Conservation (phyloP, 1,284 basidiomycete species). For the Rhodotorula sp. region DNA sequence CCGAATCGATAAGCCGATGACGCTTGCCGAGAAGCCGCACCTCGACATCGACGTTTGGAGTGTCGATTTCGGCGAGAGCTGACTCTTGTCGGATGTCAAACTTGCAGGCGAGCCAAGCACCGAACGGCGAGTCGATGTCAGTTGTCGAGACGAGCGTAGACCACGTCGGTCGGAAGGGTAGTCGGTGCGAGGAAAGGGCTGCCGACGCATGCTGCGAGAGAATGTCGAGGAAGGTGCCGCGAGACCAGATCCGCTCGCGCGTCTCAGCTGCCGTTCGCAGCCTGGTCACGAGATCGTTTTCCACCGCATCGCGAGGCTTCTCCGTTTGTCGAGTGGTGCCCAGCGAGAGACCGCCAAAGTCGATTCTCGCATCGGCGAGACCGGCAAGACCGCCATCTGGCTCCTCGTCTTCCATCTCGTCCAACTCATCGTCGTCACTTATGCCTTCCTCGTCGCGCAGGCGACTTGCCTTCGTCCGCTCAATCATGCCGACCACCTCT, state of each 20-base stretch:
- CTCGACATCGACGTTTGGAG: conserved; percentile 6
- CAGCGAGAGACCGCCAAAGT: conserved; percentile 9
- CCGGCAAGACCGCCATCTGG: conserved; percentile 8
- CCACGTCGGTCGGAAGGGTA: conserved; percentile 4
- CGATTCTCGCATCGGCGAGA: conserved; percentile 13
- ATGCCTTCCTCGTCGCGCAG: background rate
- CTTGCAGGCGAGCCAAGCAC: conserved; percentile 35
- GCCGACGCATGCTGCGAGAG: conserved; percentile 6
- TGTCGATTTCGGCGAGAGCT: background rate
- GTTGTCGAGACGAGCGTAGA: conserved; percentile 7
- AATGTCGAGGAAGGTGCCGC: conserved; percentile 22
- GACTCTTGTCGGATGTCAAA: conserved; percentile 17
- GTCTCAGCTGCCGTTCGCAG: conserved; percentile 11
- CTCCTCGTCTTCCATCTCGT: background rate
- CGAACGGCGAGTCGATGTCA: background rate
- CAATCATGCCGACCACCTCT: conserved; percentile 12
- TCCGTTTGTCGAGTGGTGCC: background rate
- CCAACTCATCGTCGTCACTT: background rate
- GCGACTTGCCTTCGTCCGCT: background rate
- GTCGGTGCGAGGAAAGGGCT: background rate
- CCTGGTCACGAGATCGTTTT: background rate
- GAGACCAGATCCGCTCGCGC: conserved; percentile 26
- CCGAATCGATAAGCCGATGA: background rate
- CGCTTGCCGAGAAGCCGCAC: conserved; percentile 5
- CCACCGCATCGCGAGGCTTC: background rate